Conservation (phyloP, 2,329 filamentous ascomycete species). For the Seiridium cupressi region DNA sequence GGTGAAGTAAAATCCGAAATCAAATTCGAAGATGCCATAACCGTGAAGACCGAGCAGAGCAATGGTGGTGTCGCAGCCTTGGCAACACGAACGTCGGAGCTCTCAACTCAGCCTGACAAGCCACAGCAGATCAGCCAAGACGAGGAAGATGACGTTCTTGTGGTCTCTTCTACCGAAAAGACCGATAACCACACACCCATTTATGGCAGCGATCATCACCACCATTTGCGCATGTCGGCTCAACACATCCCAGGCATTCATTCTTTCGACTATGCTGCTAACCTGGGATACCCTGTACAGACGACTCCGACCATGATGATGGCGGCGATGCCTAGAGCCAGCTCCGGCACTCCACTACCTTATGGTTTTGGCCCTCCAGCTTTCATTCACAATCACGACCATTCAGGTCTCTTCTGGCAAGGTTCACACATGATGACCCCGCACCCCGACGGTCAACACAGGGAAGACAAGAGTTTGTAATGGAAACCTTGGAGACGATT, state of each 20-base stretch:
- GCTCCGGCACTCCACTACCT: constrained; percentile 14
- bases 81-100: not conserved
- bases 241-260: constrained; percentile 17
- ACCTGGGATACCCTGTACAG: constrained; percentile 23
- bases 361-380: constrained; percentile 19
- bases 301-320: constrained; percentile 13
- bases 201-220: constrained; percentile 15
- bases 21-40: constrained; percentile 23
- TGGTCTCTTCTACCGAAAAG: constrained; percentile 24
- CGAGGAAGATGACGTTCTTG: constrained; percentile 27
- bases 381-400: constrained; percentile 22
- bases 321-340: constrained; percentile 10
- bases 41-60: constrained; percentile 25
- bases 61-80: constrained; percentile 12
- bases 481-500: not conserved
- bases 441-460: not conserved
- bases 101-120: constrained; percentile 7
- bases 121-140: constrained; percentile 1
- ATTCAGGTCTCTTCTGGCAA: constrained; percentile 22
- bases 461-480: not conserved
- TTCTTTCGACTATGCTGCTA: constrained; percentile 25
- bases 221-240: constrained; percentile 10
- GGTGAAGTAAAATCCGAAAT: constrained; percentile 32
- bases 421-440: constrained; percentile 7
- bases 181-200: constrained; percentile 9